Base-by-base conservation (phyloP, 345 rosid genomes). In the Nasturtium officinale region DNA sequence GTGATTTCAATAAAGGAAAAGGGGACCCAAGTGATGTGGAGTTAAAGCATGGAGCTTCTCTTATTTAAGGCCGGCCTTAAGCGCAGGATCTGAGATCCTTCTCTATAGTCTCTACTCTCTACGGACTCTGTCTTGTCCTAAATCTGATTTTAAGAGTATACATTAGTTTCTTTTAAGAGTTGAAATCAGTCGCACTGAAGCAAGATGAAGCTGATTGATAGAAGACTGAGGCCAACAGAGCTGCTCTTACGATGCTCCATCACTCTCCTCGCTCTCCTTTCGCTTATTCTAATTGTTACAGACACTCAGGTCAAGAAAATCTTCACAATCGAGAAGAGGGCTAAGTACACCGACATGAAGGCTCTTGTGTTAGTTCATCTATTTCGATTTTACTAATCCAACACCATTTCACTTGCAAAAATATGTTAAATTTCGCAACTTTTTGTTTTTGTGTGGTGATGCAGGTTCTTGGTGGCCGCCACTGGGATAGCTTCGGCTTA, bases 311-410 rank as follows among this genome's bases (percentile, higher is more conserved):
- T 86, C 69, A 87, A 72, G 71, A 84, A 81, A 48, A 88, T 95
- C 81, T 91, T 95, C 74, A 68, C 87, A 3, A 90, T 90, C 58
- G 80, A 71, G 76, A 91, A 87, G 87, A 79, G 55, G 73, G 99
- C 97, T 5, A 85, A 53, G 73, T 91, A 79, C 75, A 88, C 96
- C 6, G 99, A 91, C 83, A 88, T 91, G 96, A 95, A 91, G 81
- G 90, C 97, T 7, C 90, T 95, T 28, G 92, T 91, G 99, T 91
- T 79, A 38, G 62, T 63, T 68, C 51, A 17, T 69, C 56, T 35
- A 8, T 65, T 56, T 66, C 62, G 2, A 5, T 40, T 37, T 25
- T 29, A 16, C 38, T 45, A 21, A 11, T 15, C 45, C 35, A 17
- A 50, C 8, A 21, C 35, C 7, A 35, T 71, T 71, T 56, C 42